Evolutionary conservation across 2,329 filamentous ascomycete genomes (phyloP).

Genomic region (Aspergillus awamori): DNA sequence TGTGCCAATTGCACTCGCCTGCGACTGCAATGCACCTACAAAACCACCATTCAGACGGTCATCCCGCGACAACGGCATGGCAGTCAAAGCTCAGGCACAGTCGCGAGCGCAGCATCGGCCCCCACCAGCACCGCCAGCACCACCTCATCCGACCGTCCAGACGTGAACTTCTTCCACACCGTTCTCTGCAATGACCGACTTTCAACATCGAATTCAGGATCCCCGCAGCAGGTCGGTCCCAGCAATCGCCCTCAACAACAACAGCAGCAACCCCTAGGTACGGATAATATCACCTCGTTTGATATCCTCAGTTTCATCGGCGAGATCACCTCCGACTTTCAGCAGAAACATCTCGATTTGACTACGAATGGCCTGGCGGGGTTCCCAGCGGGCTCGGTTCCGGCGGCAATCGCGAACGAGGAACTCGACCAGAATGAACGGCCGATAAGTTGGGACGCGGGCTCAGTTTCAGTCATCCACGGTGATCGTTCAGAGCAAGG

Average conservation of each 20-base stretch:
- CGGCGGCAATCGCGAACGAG: not conserved
- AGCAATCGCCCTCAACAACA: conserved; percentile 12
- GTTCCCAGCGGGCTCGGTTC: not conserved
- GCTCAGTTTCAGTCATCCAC: not conserved
- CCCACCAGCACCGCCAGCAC: not conserved
- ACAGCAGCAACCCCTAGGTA: not conserved
- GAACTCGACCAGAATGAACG: conserved; percentile 7
- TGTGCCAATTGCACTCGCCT: conserved; percentile 40
- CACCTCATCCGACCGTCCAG: conserved; percentile 20
- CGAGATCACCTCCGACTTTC: conserved; percentile 39
- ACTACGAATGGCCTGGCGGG: conserved; percentile 22
- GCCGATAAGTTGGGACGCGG: conserved; percentile 12
- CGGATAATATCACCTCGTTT: conserved; percentile 29
- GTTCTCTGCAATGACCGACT: conserved; percentile 32
- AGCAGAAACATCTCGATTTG: conserved; percentile 39
- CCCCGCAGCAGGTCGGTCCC: not conserved
- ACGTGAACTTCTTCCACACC: conserved; percentile 33
- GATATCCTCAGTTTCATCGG: conserved; percentile 43
- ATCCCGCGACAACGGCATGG: conserved; percentile 4
- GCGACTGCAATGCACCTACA: conserved; percentile 35
- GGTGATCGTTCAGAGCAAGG: not conserved
- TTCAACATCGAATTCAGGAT: not conserved
- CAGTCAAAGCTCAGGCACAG: too few relatives aligned
- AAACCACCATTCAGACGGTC: conserved; percentile 24
- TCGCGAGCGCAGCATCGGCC: not conserved